Percentiles rank a stretch among this genome's conserved stretches.
These are phyloP conservation scores for Plasmodium coatneyi DNA, from an alignment of 169 alveolate genomes.

Conservation along the genomic window DNA sequence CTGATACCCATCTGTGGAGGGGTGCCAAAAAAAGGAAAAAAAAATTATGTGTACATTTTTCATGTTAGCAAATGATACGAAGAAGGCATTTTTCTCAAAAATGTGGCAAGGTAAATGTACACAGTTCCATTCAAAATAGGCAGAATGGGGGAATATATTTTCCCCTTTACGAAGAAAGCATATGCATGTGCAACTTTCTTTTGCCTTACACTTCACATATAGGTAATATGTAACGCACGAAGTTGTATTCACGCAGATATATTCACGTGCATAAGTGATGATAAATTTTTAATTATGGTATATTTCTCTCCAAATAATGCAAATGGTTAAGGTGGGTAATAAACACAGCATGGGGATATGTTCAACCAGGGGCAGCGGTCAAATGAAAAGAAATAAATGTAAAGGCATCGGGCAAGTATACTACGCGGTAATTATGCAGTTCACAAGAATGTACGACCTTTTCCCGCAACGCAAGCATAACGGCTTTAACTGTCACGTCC, in stretches of 20 bases:
- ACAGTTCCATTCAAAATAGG: neutral
- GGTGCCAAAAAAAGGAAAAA: neutral
- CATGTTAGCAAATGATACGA: neutral
- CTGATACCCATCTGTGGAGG: constrained; percentile 96
- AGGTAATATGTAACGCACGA: neutral
- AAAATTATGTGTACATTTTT: neutral
- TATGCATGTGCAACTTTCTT: neutral
- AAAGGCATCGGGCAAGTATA: neutral
- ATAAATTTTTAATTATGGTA: neutral
- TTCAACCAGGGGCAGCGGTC: neutral
- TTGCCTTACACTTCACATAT: neutral
- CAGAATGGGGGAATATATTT: neutral
- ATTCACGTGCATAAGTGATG: neutral
- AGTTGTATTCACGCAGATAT: neutral
- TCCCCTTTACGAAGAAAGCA: neutral
- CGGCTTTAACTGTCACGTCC: neutral
- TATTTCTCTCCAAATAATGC: neutral
- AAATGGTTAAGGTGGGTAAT: neutral
- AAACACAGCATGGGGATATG: neutral
- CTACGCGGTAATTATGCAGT: neutral
- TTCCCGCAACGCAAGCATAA: neutral
- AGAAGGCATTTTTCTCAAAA: neutral
- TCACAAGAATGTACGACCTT: neutral
- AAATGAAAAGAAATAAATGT: neutral
- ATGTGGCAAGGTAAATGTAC: neutral